Conservation (phyloP, 2,329 filamentous ascomycete species). For the Penicillium sp. region DNA sequence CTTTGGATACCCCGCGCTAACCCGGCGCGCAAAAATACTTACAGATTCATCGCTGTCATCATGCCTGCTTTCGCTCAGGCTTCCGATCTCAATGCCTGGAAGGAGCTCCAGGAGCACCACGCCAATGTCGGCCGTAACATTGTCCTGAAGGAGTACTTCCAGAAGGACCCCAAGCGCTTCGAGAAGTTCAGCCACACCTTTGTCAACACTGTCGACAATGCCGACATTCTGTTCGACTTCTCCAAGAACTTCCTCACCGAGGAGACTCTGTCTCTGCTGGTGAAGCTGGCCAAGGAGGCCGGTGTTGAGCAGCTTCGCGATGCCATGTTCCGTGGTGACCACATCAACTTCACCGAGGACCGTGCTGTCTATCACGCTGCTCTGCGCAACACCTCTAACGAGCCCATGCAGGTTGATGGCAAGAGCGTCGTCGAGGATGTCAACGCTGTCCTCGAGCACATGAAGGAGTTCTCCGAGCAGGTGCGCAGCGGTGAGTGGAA, state of each 20-base stretch:
- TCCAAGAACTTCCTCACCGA: conserved; percentile 98
- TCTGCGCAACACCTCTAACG: conserved; percentile 85
- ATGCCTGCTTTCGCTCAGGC: conserved; percentile 68
- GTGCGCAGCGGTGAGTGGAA: conserved; percentile 95
- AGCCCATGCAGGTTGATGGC: conserved; percentile 83
- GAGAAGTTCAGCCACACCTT: conserved; percentile 88
- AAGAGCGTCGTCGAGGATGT: conserved; percentile 93
- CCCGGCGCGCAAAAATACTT: conserved; percentile 13
- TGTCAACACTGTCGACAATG: conserved; percentile 74
- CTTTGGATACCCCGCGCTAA: conserved; percentile 38
- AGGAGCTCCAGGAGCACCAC: conserved; percentile 88
- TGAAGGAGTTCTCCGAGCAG: conserved; percentile 97
- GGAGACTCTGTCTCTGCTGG: conserved; percentile 83
- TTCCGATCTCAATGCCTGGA: conserved; percentile 84
- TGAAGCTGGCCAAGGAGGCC: conserved; percentile 90
- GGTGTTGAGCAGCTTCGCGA: conserved; percentile 91
- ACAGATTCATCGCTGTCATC: conserved; percentile 30
- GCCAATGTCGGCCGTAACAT: conserved; percentile 85
- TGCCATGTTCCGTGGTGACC: conserved; percentile 95
- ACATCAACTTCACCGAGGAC: conserved; percentile 99
- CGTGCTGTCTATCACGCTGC: conserved; percentile 95
- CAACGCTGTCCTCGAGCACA: conserved; percentile 89
- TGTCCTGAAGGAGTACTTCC: conserved; percentile 90
- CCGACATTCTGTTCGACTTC: conserved; percentile 96
- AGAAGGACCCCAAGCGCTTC: conserved; percentile 86